These are phyloP conservation scores for Coemansia sp. DNA, from an alignment of 192 early-diverging fungal species.

Conservation along the genomic window DNA sequence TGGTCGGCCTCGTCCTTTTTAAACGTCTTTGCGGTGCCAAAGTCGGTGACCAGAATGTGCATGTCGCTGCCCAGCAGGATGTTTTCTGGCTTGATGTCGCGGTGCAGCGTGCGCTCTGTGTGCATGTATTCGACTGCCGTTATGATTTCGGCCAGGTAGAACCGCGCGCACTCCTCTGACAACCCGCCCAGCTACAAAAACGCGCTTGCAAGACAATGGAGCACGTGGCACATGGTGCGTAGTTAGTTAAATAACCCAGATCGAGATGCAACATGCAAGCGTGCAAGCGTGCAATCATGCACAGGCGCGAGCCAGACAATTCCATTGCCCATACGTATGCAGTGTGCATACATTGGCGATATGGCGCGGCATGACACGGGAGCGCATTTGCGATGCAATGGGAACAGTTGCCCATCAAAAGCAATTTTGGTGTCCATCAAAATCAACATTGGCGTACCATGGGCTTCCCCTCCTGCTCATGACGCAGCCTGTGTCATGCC, in stretches of 20 bases:
- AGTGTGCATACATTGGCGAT: not conserved
- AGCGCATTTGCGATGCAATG: not conserved
- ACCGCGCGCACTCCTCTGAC: slow-evolving; percentile 67
- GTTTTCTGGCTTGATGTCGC: slow-evolving; percentile 97
- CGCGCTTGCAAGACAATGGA: not conserved
- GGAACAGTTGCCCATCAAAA: too few species aligned
- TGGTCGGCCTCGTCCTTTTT: slow-evolving; percentile 30
- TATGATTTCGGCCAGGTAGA: slow-evolving; percentile 87
- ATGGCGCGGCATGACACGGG: not conserved
- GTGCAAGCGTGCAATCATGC: not conserved
- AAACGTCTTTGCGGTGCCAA: slow-evolving; percentile 80
- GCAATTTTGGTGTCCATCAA: too few species aligned
- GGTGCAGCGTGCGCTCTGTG: slow-evolving; percentile 77
- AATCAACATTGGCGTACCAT: too few species aligned
- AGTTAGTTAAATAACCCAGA: not conserved
- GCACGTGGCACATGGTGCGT: not conserved
- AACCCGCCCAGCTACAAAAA: slow-evolving; percentile 59
- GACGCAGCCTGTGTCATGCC: not conserved
- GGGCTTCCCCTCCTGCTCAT: not conserved
- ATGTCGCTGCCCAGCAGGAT: slow-evolving; percentile 84
- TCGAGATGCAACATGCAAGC: not conserved
- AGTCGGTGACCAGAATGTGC: slow-evolving; percentile 96
- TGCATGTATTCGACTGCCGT: slow-evolving; percentile 89
- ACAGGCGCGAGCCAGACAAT: not conserved
- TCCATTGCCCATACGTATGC: not conserved